Base-by-base conservation (phyloP, 2,329 filamentous ascomycete genomes). In the Calonectria montana region DNA sequence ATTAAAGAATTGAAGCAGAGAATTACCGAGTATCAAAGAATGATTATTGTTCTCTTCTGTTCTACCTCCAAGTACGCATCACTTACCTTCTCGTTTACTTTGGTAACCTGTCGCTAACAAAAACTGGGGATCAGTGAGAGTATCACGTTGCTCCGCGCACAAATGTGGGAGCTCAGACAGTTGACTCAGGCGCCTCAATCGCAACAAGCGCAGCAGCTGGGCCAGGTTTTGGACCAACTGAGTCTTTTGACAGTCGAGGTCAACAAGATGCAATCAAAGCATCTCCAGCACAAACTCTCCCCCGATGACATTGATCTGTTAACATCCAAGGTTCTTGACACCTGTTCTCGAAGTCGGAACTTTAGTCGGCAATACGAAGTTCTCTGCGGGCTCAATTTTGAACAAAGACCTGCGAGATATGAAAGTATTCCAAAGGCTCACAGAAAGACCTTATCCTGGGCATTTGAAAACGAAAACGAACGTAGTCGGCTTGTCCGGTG, bases 351-450 rank as follows among this genome's bases (percentile, higher is more conserved):
- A 16, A 53, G 47, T 12, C 47, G 47, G 15, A n/a, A 10, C 3
- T 53, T 53, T 31, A 53, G 47, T 6, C 29, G 47, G 16, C 47
- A 53, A n/a, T 53, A 53, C 7, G 47, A 53, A 10, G 47, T 53
- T 8, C 47, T 53, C 5, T 53, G 47, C 25, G 25, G 47, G 3
- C 47, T 53, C 15, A 53, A 53, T 16, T 53, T 53, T 31, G 47
- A 53, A n/a, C 47, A 53, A 12, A 53, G 47, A 25, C 47, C 47
- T 8, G 47, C 47, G 15, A 18, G 47, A 31, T 53, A 53, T n/a
- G 47, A 53, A 72, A 10, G 81, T 80, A 1, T 80, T 80, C 35
- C 62, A 76, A n/a, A 47, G 9, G 31, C 47, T 18, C 47, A 66
- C 21, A 27, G 27, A n/a, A 25, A 35, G 29, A 57, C 61, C 3